Base-by-base conservation (phyloP, 2,329 filamentous ascomycete genomes). In the Pseudomassariella vexata region DNA sequence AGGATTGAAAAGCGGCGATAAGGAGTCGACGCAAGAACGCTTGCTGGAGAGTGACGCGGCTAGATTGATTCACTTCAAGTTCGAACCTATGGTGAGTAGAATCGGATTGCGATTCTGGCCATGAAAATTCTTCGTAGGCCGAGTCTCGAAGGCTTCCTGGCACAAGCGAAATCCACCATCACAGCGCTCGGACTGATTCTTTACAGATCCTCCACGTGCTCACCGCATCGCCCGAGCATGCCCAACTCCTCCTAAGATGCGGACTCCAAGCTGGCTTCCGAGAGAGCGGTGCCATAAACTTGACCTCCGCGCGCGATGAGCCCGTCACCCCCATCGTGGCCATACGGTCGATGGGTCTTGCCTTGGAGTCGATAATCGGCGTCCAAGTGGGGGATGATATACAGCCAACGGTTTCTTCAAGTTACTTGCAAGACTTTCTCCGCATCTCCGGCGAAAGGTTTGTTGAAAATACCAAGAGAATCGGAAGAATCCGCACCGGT, bases 31-130 rank as follows among this genome's bases (percentile, higher is more conserved):
- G 14, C 44, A 42, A 18, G 41, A 42, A 27, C 38, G 34, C 19
- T 36, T 33, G 20, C 31, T 35, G 8, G 36, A 37, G 4, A 39
- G 38, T 22, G 54, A 41, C 34, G 49, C 45, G 31, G 53, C 53
- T 35, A 66, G 73, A 49, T 59, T 74, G 56, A 70, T 95, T 30
- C 86, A 90, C 57, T 85, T 95, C 62, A 92, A 94, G 58, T 95
- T 94, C 52, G 89, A 95, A 56, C 87, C 89, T 5, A 88, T 95
- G 87, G 89, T 94, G 70, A 53, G 78, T 53, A 22, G n/a, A n/a
- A n/a, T n/a, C n/a, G n/a, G n/a, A n/a, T n/a, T n/a, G n/a, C n/a
- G n/a, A n/a, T n/a, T n/a, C n/a, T n/a, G n/a, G n/a, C n/a, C n/a
- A n/a, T n/a, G n/a, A n/a, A n/a, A n/a, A n/a, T n/a, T n/a, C n/a